A percentile compares a stretch with the other conserved stretches of the same genome.
Conservation (phyloP, 108 stramenopile species). For the Chaetoceros tenuissimus region DNA sequence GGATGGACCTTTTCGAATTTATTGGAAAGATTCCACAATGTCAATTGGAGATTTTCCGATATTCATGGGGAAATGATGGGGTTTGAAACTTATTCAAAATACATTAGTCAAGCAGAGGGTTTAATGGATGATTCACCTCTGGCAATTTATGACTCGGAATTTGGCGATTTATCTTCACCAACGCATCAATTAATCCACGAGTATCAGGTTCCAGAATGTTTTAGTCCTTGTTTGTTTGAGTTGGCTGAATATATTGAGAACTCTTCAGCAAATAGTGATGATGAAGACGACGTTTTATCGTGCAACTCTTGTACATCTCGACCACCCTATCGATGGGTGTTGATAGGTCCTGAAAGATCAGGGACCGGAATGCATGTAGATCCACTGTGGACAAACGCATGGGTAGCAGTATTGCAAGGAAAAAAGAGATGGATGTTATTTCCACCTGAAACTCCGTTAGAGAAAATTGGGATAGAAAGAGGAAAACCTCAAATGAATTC, state of each 20-base stretch:
- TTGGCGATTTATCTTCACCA: conserved; percentile 38
- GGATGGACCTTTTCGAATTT: conserved; percentile 52
- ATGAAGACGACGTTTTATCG: too few species aligned
- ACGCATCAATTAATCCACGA: conserved; percentile 34
- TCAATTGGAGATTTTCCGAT: conserved; percentile 66
- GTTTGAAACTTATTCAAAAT: conserved; percentile 56
- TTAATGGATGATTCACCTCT: conserved; percentile 67
- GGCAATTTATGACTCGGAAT: conserved; percentile 76
- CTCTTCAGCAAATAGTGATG: conserved; percentile 9
- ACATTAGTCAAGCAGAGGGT: conserved; percentile 45
- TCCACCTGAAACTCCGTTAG: conserved; percentile 46
- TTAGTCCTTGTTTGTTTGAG: conserved; percentile 67
- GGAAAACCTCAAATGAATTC: conserved; percentile 64
- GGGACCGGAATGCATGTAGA: conserved; percentile 86
- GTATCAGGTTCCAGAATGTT: conserved; percentile 62
- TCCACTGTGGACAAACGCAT: conserved; percentile 78
- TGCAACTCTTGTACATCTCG: conserved; percentile 9
- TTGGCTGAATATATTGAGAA: conserved; percentile 14
- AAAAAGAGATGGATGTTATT: conserved; percentile 77
- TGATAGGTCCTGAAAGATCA: conserved; percentile 66
- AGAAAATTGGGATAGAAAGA: conserved; percentile 43
- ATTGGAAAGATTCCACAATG: conserved; percentile 46
- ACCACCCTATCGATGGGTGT: conserved; percentile 80
- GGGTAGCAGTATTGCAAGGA: conserved; percentile 74
- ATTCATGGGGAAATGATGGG: conserved; percentile 70